These are phyloP conservation scores for Claviceps pusilla DNA, from an alignment of 2,329 filamentous ascomycete species.

Conservation along the genomic window DNA sequence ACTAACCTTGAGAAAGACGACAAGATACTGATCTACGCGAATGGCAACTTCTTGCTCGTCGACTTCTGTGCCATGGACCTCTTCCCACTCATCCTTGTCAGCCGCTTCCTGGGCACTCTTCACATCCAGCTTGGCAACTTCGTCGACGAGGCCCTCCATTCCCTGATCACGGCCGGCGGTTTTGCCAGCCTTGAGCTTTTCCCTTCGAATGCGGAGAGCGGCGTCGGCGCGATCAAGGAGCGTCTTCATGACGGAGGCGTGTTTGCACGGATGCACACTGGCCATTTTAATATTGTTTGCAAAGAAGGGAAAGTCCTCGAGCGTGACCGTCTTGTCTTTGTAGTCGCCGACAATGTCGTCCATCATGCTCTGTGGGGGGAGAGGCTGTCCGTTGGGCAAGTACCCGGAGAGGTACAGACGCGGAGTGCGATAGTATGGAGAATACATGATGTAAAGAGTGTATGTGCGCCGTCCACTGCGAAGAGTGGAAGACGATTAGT, in stretches of 20 bases:
- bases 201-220: constrained; percentile 72
- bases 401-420: constrained; percentile 93
- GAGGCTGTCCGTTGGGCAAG: constrained; percentile 59
- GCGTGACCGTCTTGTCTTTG: constrained; percentile 95
- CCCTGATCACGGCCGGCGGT: constrained; percentile 33
- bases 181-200: constrained; percentile 57
- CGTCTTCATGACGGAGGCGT: constrained; percentile 95
- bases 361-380: constrained; percentile 79
- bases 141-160: constrained; percentile 75
- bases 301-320: constrained; percentile 95
- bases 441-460: constrained; percentile 96
- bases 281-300: constrained; percentile 88
- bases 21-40: constrained; percentile 74
- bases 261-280: constrained; percentile 90
- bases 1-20: constrained; percentile 67
- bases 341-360: constrained; percentile 93
- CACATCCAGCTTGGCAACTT: constrained; percentile 52
- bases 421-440: constrained; percentile 89
- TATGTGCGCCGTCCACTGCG: constrained; percentile 79
- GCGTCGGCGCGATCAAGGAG: constrained; percentile 90
- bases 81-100: constrained; percentile 49
- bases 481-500: neutral
- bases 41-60: constrained; percentile 65
- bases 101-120: constrained; percentile 36
- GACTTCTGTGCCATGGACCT: constrained; percentile 42